phyloP scores from a whole-genome alignment of 768 basidiomycete genomes.

The Dentipellis fragilis region DNA sequence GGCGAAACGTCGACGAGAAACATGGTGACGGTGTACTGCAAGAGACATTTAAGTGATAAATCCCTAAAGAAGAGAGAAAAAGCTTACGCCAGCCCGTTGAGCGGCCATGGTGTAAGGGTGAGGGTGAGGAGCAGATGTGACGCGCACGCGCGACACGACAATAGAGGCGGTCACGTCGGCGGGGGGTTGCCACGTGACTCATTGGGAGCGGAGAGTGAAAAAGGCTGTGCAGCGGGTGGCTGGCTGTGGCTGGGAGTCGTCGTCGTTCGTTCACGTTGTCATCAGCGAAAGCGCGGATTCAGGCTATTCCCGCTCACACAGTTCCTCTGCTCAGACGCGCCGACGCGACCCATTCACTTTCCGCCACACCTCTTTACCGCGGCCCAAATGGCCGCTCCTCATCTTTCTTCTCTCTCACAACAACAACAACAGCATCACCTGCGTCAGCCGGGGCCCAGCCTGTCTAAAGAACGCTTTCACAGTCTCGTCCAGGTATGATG shows the following conservation, averaged over 20 bases:
- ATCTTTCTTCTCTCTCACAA: slow-evolving; percentile 15
- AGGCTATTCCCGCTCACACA: background rate
- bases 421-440: slow-evolving; percentile 13
- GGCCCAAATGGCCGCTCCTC: slow-evolving; percentile 18
- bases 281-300: background rate
- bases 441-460: slow-evolving; percentile 6
- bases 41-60: background rate
- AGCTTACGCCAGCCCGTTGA: slow-evolving; percentile 69
- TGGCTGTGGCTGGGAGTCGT: background rate
- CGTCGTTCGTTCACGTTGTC: background rate
- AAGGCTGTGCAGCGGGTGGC: background rate
- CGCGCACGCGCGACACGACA: slow-evolving; percentile 5
- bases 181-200: no score
- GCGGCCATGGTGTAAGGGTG: slow-evolving; percentile 46
- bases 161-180: background rate
- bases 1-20: slow-evolving; percentile 84
- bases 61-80: slow-evolving; percentile 12
- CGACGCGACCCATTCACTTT: slow-evolving; percentile 1
- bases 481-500: slow-evolving; percentile 18
- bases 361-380: background rate
- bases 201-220: slow-evolving; percentile 3
- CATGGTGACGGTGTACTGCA: slow-evolving; percentile 76
- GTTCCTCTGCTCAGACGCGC: background rate
- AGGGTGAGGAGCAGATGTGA: slow-evolving; percentile 13
- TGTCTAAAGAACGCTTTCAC: slow-evolving; percentile 17